Evolutionary conservation across 306 rosid genomes (phyloP).

Genomic region (Vachellia pachyceras): DNA sequence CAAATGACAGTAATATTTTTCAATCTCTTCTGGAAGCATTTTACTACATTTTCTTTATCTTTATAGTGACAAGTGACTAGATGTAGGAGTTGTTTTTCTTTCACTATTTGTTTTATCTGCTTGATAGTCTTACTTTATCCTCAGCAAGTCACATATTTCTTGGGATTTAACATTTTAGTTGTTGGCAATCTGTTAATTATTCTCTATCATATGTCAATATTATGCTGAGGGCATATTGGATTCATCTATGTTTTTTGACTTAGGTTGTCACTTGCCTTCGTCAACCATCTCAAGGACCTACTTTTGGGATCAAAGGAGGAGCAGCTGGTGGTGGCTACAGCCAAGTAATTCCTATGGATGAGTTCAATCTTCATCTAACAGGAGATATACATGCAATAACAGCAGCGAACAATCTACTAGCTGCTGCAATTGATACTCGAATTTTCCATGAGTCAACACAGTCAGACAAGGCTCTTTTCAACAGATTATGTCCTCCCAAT

Average conservation of each 20-base stretch:
- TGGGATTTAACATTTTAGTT: background rate
- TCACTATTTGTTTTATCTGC: conserved; percentile 2
- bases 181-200: conserved; percentile 2
- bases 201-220: conserved; percentile 25
- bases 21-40: conserved; percentile 6
- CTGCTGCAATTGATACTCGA: conserved; percentile 96
- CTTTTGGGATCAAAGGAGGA: conserved; percentile 99
- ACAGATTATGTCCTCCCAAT: conserved; percentile 88
- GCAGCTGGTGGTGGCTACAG: conserved; percentile 99
- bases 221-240: conserved; percentile 21
- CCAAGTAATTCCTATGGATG: conserved; percentile 99
- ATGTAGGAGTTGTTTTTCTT: conserved; percentile 17
- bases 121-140: background rate
- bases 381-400: conserved; percentile 99
- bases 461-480: conserved; percentile 93
- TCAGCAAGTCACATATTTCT: background rate
- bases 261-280: conserved; percentile 97
- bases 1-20: conserved; percentile 10
- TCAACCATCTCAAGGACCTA: conserved; percentile 99
- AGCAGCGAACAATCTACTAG: conserved; percentile 96
- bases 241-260: conserved; percentile 26
- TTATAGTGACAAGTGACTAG: conserved; percentile 1
- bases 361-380: conserved; percentile 96
- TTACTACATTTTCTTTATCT: background rate
- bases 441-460: conserved; percentile 92